Evolutionary conservation across 768 basidiomycete species (phyloP), one percentile per base, ranked within the genome.

Genomic region (Suillus americanus): DNA sequence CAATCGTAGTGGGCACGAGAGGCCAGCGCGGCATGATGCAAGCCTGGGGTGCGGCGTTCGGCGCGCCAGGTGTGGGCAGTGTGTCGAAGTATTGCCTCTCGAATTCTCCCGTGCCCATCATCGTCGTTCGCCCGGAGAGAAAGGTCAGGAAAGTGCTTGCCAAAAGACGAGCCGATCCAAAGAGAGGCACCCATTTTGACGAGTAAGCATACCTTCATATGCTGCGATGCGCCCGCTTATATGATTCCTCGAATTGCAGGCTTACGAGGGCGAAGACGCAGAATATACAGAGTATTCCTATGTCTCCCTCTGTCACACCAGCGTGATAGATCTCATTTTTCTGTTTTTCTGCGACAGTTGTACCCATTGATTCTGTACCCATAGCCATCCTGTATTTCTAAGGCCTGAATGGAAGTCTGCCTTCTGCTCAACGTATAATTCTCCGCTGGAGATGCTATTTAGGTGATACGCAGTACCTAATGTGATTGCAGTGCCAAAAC

Each of bases 41-140:
- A 64, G 78, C 79, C 38, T 84, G 79, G 81, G 86, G 80, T 60
- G 84, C 74, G 37, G 86, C 81, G 23, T 73, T 86, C 57, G 79
- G 80, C 13, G 77, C 81, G 57, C 80, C 82, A 54, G 86, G 80
- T 14, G 84, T 91, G 69, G 90, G 89, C 14, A 86, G 85, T 28
- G 86, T 90, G 8, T 71, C 59, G 65, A 91, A 88, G 68, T 91
- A 93, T 73, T 94, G 92, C 66, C 85, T 97, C 50, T 90, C 91
- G 20, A 95, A 93, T 72, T 95, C 94, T 1, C 95, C 97, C 1
- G 94, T 99, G 0, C 97, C 97, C 2, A 92, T 97, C 69, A 95
- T 99, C 66, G 97, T 99, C 60, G 95, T 99, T 48, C 85, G 94
- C 3, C 94, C 95, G 2, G 92, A 94, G 70, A 83, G 92, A 43